Evolutionary conservation across 129 eudicot species (phyloP).

Genomic region (Sambucus nigra): DNA sequence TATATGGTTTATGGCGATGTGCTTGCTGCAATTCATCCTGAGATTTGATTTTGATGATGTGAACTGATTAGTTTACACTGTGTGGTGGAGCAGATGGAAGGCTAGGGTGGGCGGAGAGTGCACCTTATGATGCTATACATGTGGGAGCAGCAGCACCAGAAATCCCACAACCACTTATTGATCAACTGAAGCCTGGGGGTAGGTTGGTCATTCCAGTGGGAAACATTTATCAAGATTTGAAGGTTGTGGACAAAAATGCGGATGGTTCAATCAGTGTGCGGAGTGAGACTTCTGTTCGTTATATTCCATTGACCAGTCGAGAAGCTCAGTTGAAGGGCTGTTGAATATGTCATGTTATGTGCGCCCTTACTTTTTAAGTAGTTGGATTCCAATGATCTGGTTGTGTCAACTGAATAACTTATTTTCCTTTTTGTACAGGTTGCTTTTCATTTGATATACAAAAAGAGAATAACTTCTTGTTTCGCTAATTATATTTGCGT

Average conservation of each 20-base stretch:
- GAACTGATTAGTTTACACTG: not conserved
- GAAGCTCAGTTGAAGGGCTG: conserved; percentile 66
- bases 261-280: conserved; percentile 62
- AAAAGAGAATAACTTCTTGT: too few relatives aligned
- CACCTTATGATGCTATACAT: conserved; percentile 88
- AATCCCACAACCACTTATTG: conserved; percentile 64
- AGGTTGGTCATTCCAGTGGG: conserved; percentile 88
- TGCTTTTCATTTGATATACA: not conserved
- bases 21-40: too few relatives aligned
- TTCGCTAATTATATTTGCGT: not conserved
- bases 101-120: conserved; percentile 70
- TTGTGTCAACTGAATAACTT: not conserved
- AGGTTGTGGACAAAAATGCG: conserved; percentile 64
- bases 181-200: conserved; percentile 89
- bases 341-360: not conserved
- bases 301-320: conserved; percentile 73
- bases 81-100: conserved; percentile 61
- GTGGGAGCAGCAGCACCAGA: conserved; percentile 92
- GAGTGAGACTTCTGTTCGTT: conserved; percentile 74
- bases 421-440: not conserved
- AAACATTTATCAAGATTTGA: conserved; percentile 55
- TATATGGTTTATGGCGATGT: too few relatives aligned
- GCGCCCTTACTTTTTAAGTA: not conserved
- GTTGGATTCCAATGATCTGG: not conserved
- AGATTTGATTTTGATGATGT: too few relatives aligned